Conservation (phyloP, 2,329 filamentous ascomycete genomes). For the Penicillium sp. region DNA sequence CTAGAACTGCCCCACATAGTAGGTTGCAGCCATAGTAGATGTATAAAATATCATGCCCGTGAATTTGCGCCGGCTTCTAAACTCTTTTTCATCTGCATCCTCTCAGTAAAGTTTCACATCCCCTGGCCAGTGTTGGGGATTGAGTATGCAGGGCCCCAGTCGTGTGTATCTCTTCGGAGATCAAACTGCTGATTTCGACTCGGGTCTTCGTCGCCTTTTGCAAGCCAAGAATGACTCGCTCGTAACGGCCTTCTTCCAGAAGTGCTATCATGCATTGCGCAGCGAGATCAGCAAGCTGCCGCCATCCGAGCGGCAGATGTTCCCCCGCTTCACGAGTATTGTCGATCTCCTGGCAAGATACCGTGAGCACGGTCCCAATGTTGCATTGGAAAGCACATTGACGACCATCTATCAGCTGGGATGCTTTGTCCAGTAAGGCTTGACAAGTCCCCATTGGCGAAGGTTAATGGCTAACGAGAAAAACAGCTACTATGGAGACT, state of each 20-base stretch:
- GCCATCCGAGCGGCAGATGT: conserved; percentile 33
- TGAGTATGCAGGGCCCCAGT: conserved; percentile 32
- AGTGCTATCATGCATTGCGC: conserved; percentile 43
- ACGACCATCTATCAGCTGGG: conserved; percentile 46
- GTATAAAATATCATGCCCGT: conserved; percentile 22
- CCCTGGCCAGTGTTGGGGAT: conserved; percentile 6
- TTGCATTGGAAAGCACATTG: conserved; percentile 45
- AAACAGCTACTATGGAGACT: conserved; percentile 43
- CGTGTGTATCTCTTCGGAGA: conserved; percentile 49
- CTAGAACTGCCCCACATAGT: conserved; percentile 9
- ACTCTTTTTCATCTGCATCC: conserved; percentile 3
- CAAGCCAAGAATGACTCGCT: conserved; percentile 45
- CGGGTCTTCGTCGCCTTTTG: conserved; percentile 42
- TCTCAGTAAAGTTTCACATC: conserved; percentile 9
- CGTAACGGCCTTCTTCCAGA: conserved; percentile 44
- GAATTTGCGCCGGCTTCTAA: neutral
- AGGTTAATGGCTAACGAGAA: conserved; percentile 15
- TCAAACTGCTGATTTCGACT: conserved; percentile 45
- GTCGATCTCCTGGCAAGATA: conserved; percentile 39
- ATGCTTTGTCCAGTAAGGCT: conserved; percentile 45
- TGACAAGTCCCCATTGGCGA: neutral
- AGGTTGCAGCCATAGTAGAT: neutral
- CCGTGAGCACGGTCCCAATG: conserved; percentile 33
- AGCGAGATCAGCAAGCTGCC: conserved; percentile 39
- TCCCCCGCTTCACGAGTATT: conserved; percentile 43